A percentile compares a stretch with the other conserved stretches of the same genome.
Evolutionary conservation across 73 alveolate genomes (phyloP).

Genomic region (Paramecium primaurelia): DNA sequence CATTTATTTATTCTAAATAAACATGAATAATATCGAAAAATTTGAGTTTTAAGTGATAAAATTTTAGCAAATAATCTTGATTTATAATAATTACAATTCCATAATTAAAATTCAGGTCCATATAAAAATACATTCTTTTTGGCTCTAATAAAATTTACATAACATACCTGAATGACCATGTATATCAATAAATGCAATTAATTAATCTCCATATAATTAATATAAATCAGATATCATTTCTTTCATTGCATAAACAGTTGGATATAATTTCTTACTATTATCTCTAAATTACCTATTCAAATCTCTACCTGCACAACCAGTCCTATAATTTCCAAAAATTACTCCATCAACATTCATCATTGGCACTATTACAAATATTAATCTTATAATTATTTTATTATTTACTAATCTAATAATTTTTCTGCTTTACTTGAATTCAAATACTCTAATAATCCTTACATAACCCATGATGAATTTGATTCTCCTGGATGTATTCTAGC

Average conservation of each 20-base stretch:
- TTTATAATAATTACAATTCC: conserved; percentile 55
- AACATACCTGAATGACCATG: conserved; percentile 72
- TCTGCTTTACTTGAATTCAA: conserved; percentile 76
- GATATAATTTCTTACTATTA: conserved; percentile 80
- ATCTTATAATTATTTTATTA: conserved; percentile 56
- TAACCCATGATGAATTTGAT: conserved; percentile 79
- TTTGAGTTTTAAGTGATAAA: background rate
- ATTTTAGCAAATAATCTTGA: conserved; percentile 50
- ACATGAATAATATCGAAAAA: conserved; percentile 55
- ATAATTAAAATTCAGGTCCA: conserved; percentile 76
- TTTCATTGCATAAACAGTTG: conserved; percentile 80
- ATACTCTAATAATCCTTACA: conserved; percentile 76
- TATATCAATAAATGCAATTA: conserved; percentile 68
- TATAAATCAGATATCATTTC: conserved; percentile 62
- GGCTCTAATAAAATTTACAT: background rate
- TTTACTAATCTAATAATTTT: conserved; percentile 72
- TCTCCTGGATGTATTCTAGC: conserved; percentile 89
- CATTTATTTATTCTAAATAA: conserved; percentile 29
- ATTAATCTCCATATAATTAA: conserved; percentile 34
- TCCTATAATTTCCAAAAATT: conserved; percentile 80
- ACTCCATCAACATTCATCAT: conserved; percentile 91
- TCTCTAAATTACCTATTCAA: conserved; percentile 81
- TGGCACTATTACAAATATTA: conserved; percentile 78
- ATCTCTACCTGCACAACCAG: conserved; percentile 87
- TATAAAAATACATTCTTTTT: conserved; percentile 74